Conservation (phyloP, 345 rosid genomes). For the Garcia nutans region DNA sequence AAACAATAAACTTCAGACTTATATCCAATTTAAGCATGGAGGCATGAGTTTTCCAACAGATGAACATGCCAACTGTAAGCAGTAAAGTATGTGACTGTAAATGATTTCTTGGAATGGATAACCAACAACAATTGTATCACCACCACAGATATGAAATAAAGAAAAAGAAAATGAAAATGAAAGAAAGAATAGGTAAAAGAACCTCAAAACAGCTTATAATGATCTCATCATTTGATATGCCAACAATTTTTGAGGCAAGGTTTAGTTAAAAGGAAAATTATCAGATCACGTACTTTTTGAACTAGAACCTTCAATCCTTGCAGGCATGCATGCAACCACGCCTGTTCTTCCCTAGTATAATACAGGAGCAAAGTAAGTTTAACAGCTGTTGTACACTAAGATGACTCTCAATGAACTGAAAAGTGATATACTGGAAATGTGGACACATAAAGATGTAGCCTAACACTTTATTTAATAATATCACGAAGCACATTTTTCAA, state of each 20-base stretch:
- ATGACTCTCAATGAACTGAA: neutral
- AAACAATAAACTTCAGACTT: neutral
- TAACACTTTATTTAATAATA: neutral
- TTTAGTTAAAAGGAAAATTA: neutral
- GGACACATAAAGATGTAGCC: neutral
- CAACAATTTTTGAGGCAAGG: neutral
- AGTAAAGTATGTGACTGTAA: neutral
- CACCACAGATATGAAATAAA: too few species aligned
- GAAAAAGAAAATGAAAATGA: neutral
- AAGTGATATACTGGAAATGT: neutral
- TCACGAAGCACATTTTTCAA: neutral
- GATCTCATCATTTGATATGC: neutral
- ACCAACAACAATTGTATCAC: neutral
- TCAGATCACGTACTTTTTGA: constrained; percentile 16
- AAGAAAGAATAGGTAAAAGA: neutral
- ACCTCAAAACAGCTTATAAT: neutral
- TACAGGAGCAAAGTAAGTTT: neutral
- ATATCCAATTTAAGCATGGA: too few species aligned
- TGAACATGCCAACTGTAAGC: neutral
- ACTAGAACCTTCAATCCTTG: constrained; percentile 20
- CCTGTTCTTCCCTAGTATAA: constrained; percentile 17
- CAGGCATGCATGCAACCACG: neutral
- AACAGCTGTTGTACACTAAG: neutral
- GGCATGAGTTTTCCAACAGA: neutral
- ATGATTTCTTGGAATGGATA: neutral